Percentiles rank a stretch among this genome's conserved stretches.
Conservation (phyloP, 2,329 filamentous ascomycete species). For the Diaporthe ilicicola region DNA sequence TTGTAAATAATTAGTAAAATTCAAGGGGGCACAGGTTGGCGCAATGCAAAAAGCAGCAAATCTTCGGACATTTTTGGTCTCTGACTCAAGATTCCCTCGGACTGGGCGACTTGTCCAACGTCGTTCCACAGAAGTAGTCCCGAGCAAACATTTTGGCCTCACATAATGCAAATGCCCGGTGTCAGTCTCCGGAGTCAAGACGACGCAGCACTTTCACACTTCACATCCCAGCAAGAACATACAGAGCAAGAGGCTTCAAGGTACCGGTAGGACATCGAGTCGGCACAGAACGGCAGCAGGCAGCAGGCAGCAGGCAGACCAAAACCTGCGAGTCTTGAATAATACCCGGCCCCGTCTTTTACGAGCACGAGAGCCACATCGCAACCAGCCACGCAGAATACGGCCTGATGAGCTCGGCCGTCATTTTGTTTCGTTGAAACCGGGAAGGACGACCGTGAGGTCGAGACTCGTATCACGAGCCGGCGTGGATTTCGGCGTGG, state of each 20-base stretch:
- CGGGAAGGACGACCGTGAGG: neutral
- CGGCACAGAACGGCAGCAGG: neutral
- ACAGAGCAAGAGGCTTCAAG: neutral
- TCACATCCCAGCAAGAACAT: neutral
- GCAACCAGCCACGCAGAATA: neutral
- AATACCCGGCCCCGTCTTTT: neutral
- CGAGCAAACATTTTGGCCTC: neutral
- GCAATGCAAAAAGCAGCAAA: neutral
- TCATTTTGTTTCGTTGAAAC: neutral
- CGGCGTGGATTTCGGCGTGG: neutral
- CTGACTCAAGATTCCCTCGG: neutral
- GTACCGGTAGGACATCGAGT: neutral
- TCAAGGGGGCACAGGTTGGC: neutral
- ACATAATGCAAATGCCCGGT: neutral
- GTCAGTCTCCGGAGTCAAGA: neutral
- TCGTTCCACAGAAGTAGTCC: neutral
- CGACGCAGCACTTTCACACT: neutral
- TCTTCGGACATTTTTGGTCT: neutral
- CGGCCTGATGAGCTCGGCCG: neutral
- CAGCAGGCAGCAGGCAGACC: neutral
- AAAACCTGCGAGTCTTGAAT: neutral
- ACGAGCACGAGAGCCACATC: neutral
- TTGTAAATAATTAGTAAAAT: slow-evolving; percentile 29
- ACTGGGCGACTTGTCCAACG: no score
- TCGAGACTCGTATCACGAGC: neutral